These are phyloP conservation scores for Brassica carinata DNA, from an alignment of 345 rosid species.

Conservation along the genomic window DNA sequence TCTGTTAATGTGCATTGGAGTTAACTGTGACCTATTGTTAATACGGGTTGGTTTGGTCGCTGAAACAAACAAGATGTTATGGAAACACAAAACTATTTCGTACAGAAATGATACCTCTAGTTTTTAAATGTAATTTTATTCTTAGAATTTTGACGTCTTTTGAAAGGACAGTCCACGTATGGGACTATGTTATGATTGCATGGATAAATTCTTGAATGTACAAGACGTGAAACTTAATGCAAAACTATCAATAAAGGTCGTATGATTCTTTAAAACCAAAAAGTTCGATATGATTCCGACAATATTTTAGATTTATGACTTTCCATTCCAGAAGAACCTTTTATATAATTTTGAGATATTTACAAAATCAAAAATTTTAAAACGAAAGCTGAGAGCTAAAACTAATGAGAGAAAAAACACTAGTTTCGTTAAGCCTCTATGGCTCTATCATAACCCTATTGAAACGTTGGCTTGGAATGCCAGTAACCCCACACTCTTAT, in stretches of 20 bases:
- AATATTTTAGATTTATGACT: too few relatives aligned
- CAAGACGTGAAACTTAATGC: slow-evolving; percentile 22
- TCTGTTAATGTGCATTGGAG: not conserved
- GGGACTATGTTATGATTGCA: slow-evolving; percentile 23
- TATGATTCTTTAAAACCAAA: too few relatives aligned
- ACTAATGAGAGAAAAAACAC: not conserved
- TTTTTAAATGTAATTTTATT: too few relatives aligned
- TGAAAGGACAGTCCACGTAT: slow-evolving; percentile 6
- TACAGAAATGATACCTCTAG: too few relatives aligned
- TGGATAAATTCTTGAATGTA: slow-evolving; percentile 25
- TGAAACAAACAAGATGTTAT: too few relatives aligned
- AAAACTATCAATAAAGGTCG: slow-evolving; percentile 19
- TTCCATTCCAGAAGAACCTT: too few relatives aligned
- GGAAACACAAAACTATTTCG: too few relatives aligned
- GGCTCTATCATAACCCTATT: not conserved
- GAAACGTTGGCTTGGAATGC: slow-evolving; percentile 31
- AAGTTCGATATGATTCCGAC: too few relatives aligned
- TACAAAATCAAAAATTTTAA: not conserved
- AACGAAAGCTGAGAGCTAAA: not conserved
- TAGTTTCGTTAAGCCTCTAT: not conserved
- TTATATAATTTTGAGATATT: not conserved
- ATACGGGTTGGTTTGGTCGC: too few relatives aligned
- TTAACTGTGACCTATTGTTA: too few relatives aligned
- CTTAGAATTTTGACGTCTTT: too few relatives aligned
- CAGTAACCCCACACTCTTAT: slow-evolving; percentile 29